Percentiles rank a stretch among this genome's conserved stretches.
Evolutionary conservation across 2,329 filamentous ascomycete species (phyloP).

Genomic region (Apiospora phragmitis): DNA sequence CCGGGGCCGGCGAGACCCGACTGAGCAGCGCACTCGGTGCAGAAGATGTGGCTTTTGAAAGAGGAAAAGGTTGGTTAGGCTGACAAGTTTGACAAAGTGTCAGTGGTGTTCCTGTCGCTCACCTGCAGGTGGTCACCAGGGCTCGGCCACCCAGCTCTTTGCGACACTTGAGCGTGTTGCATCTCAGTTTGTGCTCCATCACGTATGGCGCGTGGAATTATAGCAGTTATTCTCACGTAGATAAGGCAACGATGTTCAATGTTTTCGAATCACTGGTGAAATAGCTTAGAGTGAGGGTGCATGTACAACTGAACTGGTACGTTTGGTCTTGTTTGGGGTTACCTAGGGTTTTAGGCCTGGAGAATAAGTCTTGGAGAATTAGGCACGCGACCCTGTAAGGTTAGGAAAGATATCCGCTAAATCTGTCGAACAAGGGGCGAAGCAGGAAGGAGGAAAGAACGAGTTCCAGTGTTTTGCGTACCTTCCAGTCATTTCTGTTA

Average conservation of each 20-base stretch:
- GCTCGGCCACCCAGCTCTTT: constrained; percentile 68
- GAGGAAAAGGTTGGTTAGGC: background rate
- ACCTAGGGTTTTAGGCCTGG: too few species aligned
- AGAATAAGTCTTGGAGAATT: too few species aligned
- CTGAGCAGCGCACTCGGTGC: constrained; percentile 68
- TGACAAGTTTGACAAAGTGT: background rate
- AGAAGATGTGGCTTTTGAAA: constrained; percentile 79
- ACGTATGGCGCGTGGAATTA: background rate
- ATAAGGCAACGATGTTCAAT: background rate
- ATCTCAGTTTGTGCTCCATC: constrained; percentile 77
- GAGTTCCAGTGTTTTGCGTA: background rate
- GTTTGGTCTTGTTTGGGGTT: background rate
- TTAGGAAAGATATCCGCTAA: background rate
- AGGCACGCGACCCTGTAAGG: background rate
- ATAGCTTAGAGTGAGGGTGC: background rate
- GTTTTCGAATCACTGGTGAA: background rate
- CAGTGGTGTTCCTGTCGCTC: constrained; percentile 1
- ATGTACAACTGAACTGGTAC: background rate
- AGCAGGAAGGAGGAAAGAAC: background rate
- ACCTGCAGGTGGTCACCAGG: constrained; percentile 90
- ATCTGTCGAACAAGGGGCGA: background rate
- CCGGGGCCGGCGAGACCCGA: constrained; percentile 59
- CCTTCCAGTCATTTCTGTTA: background rate
- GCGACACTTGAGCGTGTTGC: constrained; percentile 80
- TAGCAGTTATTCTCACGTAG: background rate